Conservation (phyloP, 306 rosid species). For the Malus orientalis region DNA sequence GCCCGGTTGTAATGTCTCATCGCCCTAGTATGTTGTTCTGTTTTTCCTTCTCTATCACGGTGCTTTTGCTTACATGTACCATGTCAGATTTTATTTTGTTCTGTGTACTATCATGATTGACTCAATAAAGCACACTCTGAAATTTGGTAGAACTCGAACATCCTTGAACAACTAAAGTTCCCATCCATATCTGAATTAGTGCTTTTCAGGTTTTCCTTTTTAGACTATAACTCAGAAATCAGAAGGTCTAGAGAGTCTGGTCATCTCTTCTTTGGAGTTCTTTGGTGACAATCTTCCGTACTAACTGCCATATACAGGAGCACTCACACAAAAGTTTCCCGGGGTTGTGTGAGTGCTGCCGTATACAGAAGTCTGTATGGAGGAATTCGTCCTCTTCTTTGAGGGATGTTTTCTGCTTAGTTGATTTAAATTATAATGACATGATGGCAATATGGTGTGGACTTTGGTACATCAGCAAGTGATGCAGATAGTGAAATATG, state of each 20-base stretch:
- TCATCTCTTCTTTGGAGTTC: neutral
- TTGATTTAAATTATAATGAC: neutral
- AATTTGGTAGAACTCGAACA: neutral
- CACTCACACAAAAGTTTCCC: no score
- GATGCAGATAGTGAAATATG: neutral
- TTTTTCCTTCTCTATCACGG: neutral
- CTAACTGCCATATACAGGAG: no score
- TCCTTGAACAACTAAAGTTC: no score
- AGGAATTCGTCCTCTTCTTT: neutral
- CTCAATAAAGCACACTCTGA: neutral
- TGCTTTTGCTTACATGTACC: no score
- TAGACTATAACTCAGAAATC: neutral
- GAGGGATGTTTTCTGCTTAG: neutral
- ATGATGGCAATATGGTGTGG: neutral
- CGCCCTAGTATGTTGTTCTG: neutral
- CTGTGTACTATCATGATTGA: neutral
- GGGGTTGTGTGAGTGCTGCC: no score
- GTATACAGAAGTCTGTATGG: no score
- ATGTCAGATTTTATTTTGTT: neutral
- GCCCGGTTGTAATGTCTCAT: conserved; percentile 54
- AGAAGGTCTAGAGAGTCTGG: neutral
- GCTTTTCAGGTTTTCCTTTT: neutral
- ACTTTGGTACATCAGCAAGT: neutral
- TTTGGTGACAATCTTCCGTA: no score
- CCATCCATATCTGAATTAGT: neutral